Percentiles rank a stretch among this genome's conserved stretches.
Conservation (phyloP, 1,139 yeast genomes). For the Lodderomyces metapsilosis region DNA sequence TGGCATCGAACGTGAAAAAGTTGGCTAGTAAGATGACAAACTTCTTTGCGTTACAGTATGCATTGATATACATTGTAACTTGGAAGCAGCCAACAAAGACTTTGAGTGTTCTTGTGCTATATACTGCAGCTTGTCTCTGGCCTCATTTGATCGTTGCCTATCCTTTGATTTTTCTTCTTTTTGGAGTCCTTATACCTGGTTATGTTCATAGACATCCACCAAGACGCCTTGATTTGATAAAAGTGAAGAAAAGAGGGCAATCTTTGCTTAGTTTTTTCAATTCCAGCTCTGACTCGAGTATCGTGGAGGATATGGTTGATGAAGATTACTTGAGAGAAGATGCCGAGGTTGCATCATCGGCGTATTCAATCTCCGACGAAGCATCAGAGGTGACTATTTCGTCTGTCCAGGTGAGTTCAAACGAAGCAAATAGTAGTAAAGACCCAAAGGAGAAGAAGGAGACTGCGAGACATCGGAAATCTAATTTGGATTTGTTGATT, state of each 20-base stretch:
- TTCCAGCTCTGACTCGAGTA: constrained; percentile 41
- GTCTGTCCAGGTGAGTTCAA: constrained; percentile 5
- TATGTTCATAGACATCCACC: constrained; percentile 71
- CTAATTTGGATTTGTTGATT: constrained; percentile 46
- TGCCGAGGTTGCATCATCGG: constrained; percentile 12
- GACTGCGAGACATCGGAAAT: constrained; percentile 25
- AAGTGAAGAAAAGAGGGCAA: constrained; percentile 53
- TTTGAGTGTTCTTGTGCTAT: constrained; percentile 46
- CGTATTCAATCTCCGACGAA: constrained; percentile 12
- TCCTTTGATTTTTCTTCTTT: constrained; percentile 58
- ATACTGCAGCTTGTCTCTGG: constrained; percentile 62
- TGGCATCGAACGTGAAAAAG: constrained; percentile 51
- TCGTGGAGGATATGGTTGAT: constrained; percentile 35
- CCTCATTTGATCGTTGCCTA: constrained; percentile 67
- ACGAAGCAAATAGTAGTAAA: constrained; percentile 5
- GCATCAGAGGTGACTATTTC: constrained; percentile 10
- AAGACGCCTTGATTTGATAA: constrained; percentile 40
- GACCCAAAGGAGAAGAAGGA: constrained; percentile 17
- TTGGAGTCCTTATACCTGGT: constrained; percentile 68
- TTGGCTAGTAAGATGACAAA: constrained; percentile 54
- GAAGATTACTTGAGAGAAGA: constrained; percentile 18
- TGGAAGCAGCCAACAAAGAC: constrained; percentile 68
- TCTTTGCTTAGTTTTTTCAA: constrained; percentile 51
- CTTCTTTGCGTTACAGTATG: constrained; percentile 56
- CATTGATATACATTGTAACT: constrained; percentile 50